phyloP scores from a whole-genome alignment of 108 stramenopile species.

The Schizochytrium sp. region DNA sequence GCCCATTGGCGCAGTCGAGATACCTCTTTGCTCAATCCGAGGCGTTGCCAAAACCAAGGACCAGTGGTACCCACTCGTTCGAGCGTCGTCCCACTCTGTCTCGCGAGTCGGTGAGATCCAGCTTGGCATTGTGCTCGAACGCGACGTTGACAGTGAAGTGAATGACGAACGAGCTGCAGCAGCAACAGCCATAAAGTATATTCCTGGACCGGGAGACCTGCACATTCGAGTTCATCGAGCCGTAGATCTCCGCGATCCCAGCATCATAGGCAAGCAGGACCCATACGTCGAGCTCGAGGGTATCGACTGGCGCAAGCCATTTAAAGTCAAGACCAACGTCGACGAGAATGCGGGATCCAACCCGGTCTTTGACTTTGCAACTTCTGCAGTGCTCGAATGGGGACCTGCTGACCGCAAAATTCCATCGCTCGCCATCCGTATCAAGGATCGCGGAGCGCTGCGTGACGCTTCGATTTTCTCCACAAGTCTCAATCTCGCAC shows the following conservation, averaged over 20 bases:
- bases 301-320: neutral
- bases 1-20: neutral
- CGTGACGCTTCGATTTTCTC: neutral
- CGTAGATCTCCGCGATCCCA: neutral
- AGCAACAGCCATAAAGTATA: neutral
- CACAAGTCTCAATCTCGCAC: neutral
- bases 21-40: neutral
- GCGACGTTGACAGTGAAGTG: neutral
- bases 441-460: neutral
- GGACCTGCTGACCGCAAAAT: neutral
- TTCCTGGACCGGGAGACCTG: neutral
- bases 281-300: neutral
- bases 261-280: neutral
- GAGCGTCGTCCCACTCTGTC: neutral
- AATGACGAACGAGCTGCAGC: neutral
- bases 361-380: neutral
- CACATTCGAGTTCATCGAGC: neutral
- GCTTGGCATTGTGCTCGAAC: neutral
- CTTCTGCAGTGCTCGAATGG: neutral
- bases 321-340: neutral
- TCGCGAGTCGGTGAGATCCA: neutral
- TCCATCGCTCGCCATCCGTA: neutral
- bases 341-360: neutral
- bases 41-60: neutral
- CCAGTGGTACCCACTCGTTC: neutral